Evolutionary conservation across 2,329 filamentous ascomycete genomes (phyloP).

Genomic region (Claviceps arundinis): DNA sequence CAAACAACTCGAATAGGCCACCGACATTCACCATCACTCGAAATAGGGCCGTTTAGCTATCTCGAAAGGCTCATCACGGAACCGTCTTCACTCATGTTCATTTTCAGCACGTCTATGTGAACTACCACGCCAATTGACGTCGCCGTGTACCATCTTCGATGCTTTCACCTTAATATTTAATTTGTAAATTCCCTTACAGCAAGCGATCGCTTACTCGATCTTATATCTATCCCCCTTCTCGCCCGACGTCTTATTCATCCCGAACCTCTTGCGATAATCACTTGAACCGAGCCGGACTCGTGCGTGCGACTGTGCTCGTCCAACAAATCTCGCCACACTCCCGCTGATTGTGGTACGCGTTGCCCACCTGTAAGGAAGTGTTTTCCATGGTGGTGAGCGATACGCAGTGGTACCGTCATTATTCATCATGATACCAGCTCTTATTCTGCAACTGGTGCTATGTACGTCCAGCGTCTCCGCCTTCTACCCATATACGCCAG

Average conservation of each 20-base stretch:
- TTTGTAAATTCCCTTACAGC: conserved; percentile 3
- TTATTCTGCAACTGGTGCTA: conserved; percentile 31
- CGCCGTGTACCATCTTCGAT: background rate
- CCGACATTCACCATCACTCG: background rate
- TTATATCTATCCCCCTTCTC: background rate
- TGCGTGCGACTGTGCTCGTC: background rate
- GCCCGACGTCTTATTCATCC: background rate
- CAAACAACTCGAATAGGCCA: background rate
- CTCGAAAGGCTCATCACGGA: background rate
- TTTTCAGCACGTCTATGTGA: conserved; percentile 3
- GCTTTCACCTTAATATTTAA: conserved; percentile 8
- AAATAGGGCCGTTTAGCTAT: background rate
- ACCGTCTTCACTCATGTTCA: conserved; percentile 5
- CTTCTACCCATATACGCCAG: conserved; percentile 33
- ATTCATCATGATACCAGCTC: conserved; percentile 27
- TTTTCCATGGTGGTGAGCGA: conserved; percentile 1
- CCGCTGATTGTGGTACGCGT: background rate
- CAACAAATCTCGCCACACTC: background rate
- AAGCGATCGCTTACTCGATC: background rate
- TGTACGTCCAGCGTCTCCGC: conserved; percentile 32
- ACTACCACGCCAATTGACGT: background rate
- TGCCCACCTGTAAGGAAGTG: background rate
- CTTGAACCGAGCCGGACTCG: conserved; percentile 1
- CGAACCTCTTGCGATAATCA: background rate
- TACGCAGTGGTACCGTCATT: conserved; percentile 1